Base-by-base conservation (phyloP, 2,329 filamentous ascomycete species). In the Pseudonectria buxi region DNA sequence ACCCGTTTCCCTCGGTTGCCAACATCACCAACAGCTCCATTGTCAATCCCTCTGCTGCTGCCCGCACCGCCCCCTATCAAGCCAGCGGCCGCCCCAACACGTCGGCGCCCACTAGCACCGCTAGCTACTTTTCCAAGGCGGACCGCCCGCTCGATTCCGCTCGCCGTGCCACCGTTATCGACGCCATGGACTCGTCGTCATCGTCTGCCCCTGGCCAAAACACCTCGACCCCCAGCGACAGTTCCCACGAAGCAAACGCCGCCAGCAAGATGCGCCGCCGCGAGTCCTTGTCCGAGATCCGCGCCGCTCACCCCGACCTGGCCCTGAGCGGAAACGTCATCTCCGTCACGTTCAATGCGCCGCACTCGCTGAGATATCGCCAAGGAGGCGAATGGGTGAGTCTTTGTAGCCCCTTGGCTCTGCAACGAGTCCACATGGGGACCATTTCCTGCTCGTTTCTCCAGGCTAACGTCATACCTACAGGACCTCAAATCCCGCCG, bases 401-500 rank as follows among this genome's bases (percentile, higher is more conserved):
- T 54, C 37, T 28, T 40, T 38, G 34, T 33, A 27, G 41, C 33
- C 40, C 35, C 34, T 37, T 33, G n/a, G 10, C 7, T 32, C 13
- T 26, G 6, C 27, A n/a, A n/a, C n/a, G n/a, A n/a, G n/a, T n/a
- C n/a, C n/a, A n/a, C n/a, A n/a, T n/a, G n/a, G n/a, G n/a, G n/a
- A n/a, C n/a, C n/a, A n/a, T n/a, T n/a, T n/a, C n/a, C n/a, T n/a
- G n/a, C 30, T 26, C 26, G 33, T 36, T 35, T 38, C 33, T 37
- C 28, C 24, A 18, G 37, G 34, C 43, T 40, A 39, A 35, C 26
- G 24, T 40, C 28, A 15, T 28, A 16, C 27, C 14, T 35, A 15
- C 44, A 90, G 86, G 78, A 85, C 55, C 67, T 95, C 36, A 78
- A 77, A 50, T 70, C 79, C 41, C 84, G 89, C 16, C 83, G 83